These are phyloP conservation scores for Colletotrichum acutatum DNA, from an alignment of 2,329 filamentous ascomycete species.

Conservation along the genomic window DNA sequence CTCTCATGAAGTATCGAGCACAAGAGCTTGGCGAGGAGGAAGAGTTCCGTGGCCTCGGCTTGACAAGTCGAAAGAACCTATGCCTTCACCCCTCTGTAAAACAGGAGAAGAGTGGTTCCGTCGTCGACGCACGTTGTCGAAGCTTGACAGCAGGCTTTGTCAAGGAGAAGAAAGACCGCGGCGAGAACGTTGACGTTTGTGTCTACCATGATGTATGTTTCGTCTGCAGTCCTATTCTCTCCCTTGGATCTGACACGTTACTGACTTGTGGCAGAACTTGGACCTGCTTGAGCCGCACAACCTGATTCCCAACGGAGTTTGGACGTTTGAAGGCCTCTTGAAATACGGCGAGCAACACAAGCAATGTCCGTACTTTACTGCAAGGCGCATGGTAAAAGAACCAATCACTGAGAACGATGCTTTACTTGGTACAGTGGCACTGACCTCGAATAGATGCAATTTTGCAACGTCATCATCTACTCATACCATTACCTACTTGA, in stretches of 20 bases:
- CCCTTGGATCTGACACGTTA: background rate
- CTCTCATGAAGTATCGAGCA: constrained; percentile 92
- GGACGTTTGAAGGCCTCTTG: constrained; percentile 90
- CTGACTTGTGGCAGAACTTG: constrained; percentile 72
- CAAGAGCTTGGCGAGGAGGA: constrained; percentile 91
- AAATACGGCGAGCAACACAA: constrained; percentile 95
- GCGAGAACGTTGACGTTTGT: constrained; percentile 93
- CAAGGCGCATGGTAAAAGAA: constrained; percentile 81
- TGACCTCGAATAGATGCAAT: constrained; percentile 78
- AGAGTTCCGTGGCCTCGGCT: constrained; percentile 89
- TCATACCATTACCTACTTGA: constrained; percentile 98
- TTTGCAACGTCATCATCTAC: constrained; percentile 99
- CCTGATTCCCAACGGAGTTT: constrained; percentile 92
- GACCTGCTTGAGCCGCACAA: constrained; percentile 96
- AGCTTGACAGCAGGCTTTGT: constrained; percentile 97
- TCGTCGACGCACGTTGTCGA: constrained; percentile 96
- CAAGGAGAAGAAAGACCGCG: constrained; percentile 95
- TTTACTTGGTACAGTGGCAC: constrained; percentile 1
- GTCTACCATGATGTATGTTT: constrained; percentile 87
- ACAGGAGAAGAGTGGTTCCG: constrained; percentile 91
- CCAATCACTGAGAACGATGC: background rate
- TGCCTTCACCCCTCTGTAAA: constrained; percentile 97
- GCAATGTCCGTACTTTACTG: constrained; percentile 97
- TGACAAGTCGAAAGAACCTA: constrained; percentile 97
- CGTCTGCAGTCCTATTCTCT: background rate